Conservation (phyloP, 352 stramenopile genomes). For the Globisporangium viniferum region DNA sequence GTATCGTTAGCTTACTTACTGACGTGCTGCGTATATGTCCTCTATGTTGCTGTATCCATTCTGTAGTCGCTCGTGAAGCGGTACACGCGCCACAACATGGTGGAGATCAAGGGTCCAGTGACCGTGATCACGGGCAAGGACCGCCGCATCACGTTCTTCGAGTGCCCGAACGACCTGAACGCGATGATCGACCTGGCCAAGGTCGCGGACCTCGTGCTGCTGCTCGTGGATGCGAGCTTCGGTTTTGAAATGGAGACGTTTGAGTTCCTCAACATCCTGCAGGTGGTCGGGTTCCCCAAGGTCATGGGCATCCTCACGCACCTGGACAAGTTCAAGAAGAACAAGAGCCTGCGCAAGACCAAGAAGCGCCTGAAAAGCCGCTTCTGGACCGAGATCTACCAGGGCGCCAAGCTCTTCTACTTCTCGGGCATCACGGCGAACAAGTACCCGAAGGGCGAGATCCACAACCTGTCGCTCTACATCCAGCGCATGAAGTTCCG, state of each 20-base stretch:
- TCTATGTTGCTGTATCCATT: background rate
- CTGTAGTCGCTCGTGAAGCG: slow-evolving; percentile 95
- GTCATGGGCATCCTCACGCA: slow-evolving; percentile 99
- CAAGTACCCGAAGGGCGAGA: slow-evolving; percentile 99
- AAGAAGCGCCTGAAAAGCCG: slow-evolving; percentile 99
- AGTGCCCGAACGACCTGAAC: slow-evolving; percentile 96
- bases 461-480: slow-evolving; percentile 97
- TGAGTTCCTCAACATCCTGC: slow-evolving; percentile 99
- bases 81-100: slow-evolving; percentile 99
- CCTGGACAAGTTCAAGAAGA: slow-evolving; percentile 97
- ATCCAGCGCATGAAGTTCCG: slow-evolving; percentile 98
- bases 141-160: slow-evolving; percentile 97
- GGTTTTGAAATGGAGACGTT: slow-evolving; percentile 99
- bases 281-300: slow-evolving; percentile 90
- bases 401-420: slow-evolving; percentile 95
- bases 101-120: slow-evolving; percentile 96
- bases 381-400: slow-evolving; percentile 99
- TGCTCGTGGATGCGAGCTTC: slow-evolving; percentile 99
- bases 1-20: background rate
- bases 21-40: background rate
- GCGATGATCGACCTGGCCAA: slow-evolving; percentile 97
- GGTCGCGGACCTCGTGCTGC: slow-evolving; percentile 97
- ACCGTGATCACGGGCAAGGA: slow-evolving; percentile 98
- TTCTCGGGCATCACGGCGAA: slow-evolving; percentile 97
- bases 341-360: slow-evolving; percentile 97